Evolutionary conservation across 2,329 filamentous ascomycete species (phyloP).

Genomic region (Aspergillus glaucus): DNA sequence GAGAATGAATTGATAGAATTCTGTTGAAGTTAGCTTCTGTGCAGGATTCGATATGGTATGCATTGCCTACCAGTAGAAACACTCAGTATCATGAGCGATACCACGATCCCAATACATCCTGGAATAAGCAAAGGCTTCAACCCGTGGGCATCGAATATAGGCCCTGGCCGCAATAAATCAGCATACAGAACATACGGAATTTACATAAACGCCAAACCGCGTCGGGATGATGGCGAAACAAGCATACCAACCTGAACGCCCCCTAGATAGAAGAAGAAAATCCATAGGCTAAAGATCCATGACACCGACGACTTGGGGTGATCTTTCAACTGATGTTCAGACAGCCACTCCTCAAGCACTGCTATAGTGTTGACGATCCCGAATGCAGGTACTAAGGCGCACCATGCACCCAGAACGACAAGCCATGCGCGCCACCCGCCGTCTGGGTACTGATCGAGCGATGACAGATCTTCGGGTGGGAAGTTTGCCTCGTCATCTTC

Average conservation of each 20-base stretch:
- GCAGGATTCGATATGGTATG: background rate
- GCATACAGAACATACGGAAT: background rate
- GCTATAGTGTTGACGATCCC: slow-evolving; percentile 29
- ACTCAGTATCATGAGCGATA: slow-evolving; percentile 7
- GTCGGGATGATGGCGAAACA: background rate
- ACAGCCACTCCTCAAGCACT: slow-evolving; percentile 26
- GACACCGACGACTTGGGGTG: slow-evolving; percentile 24
- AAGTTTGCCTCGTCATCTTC: background rate
- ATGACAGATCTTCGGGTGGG: background rate
- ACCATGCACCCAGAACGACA: slow-evolving; percentile 33
- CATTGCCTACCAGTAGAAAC: slow-evolving; percentile 5
- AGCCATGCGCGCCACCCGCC: slow-evolving; percentile 34
- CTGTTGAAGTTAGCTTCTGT: background rate
- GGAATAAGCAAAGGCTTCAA: slow-evolving; percentile 21
- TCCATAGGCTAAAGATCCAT: slow-evolving; percentile 31
- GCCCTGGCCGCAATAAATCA: slow-evolving; percentile 12
- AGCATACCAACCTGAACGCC: slow-evolving; percentile 24
- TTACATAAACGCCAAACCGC: background rate
- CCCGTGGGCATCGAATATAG: slow-evolving; percentile 28
- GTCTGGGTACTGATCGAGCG: slow-evolving; percentile 21
- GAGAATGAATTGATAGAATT: slow-evolving; percentile 19
- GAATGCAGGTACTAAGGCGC: slow-evolving; percentile 28
- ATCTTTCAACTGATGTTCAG: slow-evolving; percentile 21
- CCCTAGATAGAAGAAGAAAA: slow-evolving; percentile 27
- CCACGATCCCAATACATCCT: slow-evolving; percentile 19